Base-by-base conservation (phyloP, 2,329 filamentous ascomycete species). In the Pseudogymnoascus sp. region DNA sequence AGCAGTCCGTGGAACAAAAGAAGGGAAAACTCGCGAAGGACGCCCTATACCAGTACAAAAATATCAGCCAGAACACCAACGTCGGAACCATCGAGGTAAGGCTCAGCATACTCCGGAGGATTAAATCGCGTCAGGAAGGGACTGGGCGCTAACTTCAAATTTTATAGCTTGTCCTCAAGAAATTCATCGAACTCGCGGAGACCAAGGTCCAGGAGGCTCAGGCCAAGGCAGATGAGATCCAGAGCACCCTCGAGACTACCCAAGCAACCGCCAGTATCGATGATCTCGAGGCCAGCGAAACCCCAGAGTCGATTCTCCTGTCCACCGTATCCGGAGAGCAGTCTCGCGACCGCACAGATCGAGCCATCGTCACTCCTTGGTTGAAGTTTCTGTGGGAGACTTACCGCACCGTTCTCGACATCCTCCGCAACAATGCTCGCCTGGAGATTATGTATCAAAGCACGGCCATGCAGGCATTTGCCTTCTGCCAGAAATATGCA, bases 341-440 rank as follows among this genome's bases (percentile, higher is more conserved):
- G 79, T 96, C 93, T 66, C 89, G 91, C 75, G 95, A 99, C 79
- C 90, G 95, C 70, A 99, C 95, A 71, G 95, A 99, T 81, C 89
- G 95, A 72, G 95, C 95, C 74, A 96, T 99, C 72, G 95, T 99
- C 65, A 99, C 95, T 28, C 95, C 95, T 65, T 99, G 95, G 95
- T 86, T 99, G 73, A 99, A 99, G 82, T 99, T 99, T 75, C 83
- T 99, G 67, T 99, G 95, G 95, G 95, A 99, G 82, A 96, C 95
- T 14, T 99, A 99, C 82, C 90, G 95, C 67, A 99, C 95, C 38
- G 95, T 99, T 42, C 85, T 99, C 73, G 95, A 99, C 73, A 99
- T 99, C 73, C 87, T 99, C 73, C 93, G 96, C 82, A 99, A 99
- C 84, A 99, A 99, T 82, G 93, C 95, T 64, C 89, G 95, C 65